A percentile compares a stretch with the other conserved stretches of the same genome.
Evolutionary conservation across 2,329 filamentous ascomycete genomes (phyloP).

Genomic region (Trichophyton rubrum): DNA sequence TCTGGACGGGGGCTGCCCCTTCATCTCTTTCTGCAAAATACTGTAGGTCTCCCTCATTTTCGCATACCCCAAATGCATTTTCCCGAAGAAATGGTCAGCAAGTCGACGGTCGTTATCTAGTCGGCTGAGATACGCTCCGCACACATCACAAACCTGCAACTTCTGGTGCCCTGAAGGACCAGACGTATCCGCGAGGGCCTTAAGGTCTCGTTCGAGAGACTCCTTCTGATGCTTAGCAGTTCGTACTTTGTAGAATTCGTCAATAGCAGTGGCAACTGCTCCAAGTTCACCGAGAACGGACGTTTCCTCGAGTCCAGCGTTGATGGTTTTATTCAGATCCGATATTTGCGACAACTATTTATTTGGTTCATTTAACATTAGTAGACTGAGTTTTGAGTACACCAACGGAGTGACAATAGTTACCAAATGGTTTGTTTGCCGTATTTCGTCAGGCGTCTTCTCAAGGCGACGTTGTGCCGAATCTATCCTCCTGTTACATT

Average conservation of each 20-base stretch:
- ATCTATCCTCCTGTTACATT: conserved; percentile 91
- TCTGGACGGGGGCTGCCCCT: conserved; percentile 51
- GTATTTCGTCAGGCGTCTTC: conserved; percentile 95
- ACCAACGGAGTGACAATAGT: not conserved
- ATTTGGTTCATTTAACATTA: not conserved
- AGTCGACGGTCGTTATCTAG: conserved; percentile 88
- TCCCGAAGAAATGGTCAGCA: conserved; percentile 97
- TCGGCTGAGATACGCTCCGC: conserved; percentile 81
- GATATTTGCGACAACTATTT: conserved; percentile 64
- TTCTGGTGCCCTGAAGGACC: conserved; percentile 95
- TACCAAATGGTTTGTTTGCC: conserved; percentile 78
- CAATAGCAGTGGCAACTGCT: conserved; percentile 67
- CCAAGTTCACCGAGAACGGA: conserved; percentile 71
- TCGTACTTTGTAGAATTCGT: conserved; percentile 77
- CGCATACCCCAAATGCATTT: conserved; percentile 97
- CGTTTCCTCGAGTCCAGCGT: conserved; percentile 72
- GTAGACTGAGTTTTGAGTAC: not conserved
- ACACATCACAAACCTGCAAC: conserved; percentile 95
- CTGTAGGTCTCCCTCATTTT: conserved; percentile 95
- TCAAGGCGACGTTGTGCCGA: conserved; percentile 77
- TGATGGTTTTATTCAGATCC: conserved; percentile 65
- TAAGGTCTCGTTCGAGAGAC: conserved; percentile 76
- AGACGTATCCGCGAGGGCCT: conserved; percentile 78
- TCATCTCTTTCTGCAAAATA: conserved; percentile 73
- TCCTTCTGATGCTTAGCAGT: conserved; percentile 69